Conservation (phyloP, 352 stramenopile genomes). For the Pythium monospermum region DNA sequence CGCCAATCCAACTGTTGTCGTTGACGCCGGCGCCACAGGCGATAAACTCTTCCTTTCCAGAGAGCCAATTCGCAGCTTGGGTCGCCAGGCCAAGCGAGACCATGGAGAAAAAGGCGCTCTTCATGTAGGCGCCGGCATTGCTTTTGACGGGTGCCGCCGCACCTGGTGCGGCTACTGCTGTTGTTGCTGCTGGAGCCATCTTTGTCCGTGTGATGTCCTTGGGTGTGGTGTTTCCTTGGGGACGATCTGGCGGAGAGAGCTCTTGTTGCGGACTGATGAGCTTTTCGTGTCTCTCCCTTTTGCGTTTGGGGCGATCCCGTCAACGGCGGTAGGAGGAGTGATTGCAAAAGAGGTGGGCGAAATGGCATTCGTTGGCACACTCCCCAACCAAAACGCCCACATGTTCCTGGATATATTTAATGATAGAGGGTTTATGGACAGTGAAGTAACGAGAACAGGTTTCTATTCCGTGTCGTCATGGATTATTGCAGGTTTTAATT, state of each 20-base stretch:
- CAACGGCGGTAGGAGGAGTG: not conserved
- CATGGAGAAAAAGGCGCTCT: conserved; percentile 77
- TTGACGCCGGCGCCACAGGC: conserved; percentile 56
- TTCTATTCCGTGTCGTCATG: conserved; percentile 9
- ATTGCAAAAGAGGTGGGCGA: too few relatives aligned
- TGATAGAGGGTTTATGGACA: not conserved
- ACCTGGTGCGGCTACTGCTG: conserved; percentile 18
- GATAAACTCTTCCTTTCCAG: conserved; percentile 54
- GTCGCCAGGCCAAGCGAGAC: conserved; percentile 56
- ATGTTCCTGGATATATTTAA: too few relatives aligned
- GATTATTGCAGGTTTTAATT: not conserved
- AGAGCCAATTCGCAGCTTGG: conserved; percentile 50
- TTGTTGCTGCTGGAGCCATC: conserved; percentile 27
- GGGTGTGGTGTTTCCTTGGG: too few relatives aligned
- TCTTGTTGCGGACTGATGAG: conserved; percentile 18
- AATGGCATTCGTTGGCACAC: too few relatives aligned
- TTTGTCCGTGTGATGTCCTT: too few relatives aligned
- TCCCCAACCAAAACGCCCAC: too few relatives aligned
- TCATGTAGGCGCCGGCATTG: conserved; percentile 66
- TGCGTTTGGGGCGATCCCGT: not conserved
- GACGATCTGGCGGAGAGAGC: conserved; percentile 11
- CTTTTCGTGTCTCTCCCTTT: not conserved
- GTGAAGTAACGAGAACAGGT: conserved; percentile 1
- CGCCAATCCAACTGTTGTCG: conserved; percentile 67
- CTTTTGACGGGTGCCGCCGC: conserved; percentile 24